These are phyloP conservation scores for Septoria linicola DNA, from an alignment of 2,329 filamentous ascomycete genomes.

Conservation along the genomic window DNA sequence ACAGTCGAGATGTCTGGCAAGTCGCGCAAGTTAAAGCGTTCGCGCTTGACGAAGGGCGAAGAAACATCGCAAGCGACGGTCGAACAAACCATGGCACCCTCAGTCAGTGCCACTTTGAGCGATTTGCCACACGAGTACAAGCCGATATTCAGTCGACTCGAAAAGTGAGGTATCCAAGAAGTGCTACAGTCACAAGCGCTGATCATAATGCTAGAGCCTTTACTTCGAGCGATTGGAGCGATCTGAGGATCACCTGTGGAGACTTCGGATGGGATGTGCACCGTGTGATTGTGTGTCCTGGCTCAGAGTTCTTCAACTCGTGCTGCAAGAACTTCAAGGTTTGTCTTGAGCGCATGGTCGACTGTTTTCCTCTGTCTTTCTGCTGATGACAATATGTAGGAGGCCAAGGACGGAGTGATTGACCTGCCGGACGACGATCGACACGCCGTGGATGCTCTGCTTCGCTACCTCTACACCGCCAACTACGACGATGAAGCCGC, in stretches of 20 bases:
- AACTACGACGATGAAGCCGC: conserved; percentile 8
- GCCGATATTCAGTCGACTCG: too few relatives aligned
- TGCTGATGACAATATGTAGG: conserved; percentile 6
- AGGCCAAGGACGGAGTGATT: not conserved
- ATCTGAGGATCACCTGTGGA: conserved; percentile 29
- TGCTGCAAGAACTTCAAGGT: conserved; percentile 27
- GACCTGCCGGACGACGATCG: conserved; percentile 4
- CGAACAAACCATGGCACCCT: too few relatives aligned
- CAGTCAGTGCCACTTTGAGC: too few relatives aligned
- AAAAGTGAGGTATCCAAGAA: too few relatives aligned
- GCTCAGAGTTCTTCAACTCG: conserved; percentile 29
- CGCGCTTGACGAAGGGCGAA: too few relatives aligned
- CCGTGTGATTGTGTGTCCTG: conserved; percentile 28
- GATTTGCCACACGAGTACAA: too few relatives aligned
- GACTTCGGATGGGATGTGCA: conserved; percentile 26
- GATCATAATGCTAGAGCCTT: not conserved
- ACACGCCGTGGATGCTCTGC: conserved; percentile 4
- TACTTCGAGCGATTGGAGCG: conserved; percentile 6
- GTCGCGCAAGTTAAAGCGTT: too few relatives aligned
- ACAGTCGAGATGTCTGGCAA: too few relatives aligned
- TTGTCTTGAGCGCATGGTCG: too few relatives aligned
- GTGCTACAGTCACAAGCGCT: too few relatives aligned
- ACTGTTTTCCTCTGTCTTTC: too few relatives aligned
- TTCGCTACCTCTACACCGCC: conserved; percentile 8
- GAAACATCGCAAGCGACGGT: too few relatives aligned